These are phyloP conservation scores for Hypoxylon sp. DNA, from an alignment of 2,329 filamentous ascomycete genomes.

Conservation along the genomic window DNA sequence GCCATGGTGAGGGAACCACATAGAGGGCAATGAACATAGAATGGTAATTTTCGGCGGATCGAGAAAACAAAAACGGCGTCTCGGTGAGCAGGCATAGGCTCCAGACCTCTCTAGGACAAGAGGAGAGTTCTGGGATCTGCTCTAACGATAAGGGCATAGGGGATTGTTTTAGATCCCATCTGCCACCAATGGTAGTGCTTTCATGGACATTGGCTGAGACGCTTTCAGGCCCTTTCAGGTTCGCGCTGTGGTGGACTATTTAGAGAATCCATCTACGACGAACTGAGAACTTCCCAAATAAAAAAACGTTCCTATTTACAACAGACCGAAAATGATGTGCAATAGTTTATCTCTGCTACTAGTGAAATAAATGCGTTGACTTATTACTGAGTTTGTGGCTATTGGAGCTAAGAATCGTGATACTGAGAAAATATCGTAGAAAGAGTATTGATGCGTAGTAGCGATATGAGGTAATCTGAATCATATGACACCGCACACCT, in stretches of 20 bases:
- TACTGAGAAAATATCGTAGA: not conserved
- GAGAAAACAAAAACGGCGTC: constrained; percentile 51
- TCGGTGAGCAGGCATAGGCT: constrained; percentile 52
- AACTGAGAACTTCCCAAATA: constrained; percentile 60
- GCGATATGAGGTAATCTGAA: not conserved
- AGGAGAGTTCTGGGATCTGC: constrained; percentile 49
- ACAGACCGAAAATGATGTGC: constrained; percentile 13
- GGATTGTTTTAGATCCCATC: constrained; percentile 51
- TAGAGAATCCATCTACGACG: constrained; percentile 55
- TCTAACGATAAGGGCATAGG: constrained; percentile 51
- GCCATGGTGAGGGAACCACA: constrained; percentile 47
- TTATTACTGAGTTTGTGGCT: not conserved
- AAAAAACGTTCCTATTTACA: constrained; percentile 53
- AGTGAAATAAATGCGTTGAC: constrained; percentile 15
- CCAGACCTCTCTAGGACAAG: constrained; percentile 47
- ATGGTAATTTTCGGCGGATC: constrained; percentile 54
- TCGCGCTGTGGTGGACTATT: constrained; percentile 53
- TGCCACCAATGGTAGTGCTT: constrained; percentile 51
- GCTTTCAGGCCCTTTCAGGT: constrained; percentile 54
- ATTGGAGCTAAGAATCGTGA: not conserved
- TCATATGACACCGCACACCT: not conserved
- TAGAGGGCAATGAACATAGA: constrained; percentile 54
- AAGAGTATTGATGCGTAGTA: not conserved
- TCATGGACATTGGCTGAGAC: constrained; percentile 54
- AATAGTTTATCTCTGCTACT: constrained; percentile 7